Evolutionary conservation across 495 filamentous ascomycete species (phyloP).

Genomic region (Saxophila tyrrhenica): DNA sequence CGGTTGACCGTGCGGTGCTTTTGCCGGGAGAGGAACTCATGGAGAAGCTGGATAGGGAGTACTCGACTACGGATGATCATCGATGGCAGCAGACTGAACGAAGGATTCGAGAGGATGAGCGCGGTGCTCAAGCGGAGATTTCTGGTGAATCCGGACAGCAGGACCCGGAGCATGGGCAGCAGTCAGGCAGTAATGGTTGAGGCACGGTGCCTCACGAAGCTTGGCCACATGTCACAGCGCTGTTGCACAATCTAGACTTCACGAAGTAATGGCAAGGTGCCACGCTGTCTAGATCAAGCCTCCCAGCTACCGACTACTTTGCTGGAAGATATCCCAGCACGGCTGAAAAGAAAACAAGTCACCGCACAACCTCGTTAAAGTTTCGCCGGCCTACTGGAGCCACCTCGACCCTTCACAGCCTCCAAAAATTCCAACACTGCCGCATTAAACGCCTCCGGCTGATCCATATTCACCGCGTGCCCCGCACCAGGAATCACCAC

Average conservation of each 20-base stretch:
- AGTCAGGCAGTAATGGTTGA: too few relatives aligned
- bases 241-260: too few relatives aligned
- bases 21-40: slow-evolving; percentile 8
- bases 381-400: background rate
- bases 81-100: background rate
- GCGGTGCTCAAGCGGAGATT: slow-evolving; percentile 1
- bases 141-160: background rate
- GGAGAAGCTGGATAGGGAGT: slow-evolving; percentile 7
- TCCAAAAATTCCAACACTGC: slow-evolving; percentile 11
- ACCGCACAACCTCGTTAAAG: too few relatives aligned
- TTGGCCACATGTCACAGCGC: too few relatives aligned
- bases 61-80: background rate
- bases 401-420: background rate
- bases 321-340: too few relatives aligned
- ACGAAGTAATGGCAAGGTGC: too few relatives aligned
- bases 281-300: too few relatives aligned
- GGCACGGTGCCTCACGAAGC: too few relatives aligned
- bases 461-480: slow-evolving; percentile 20
- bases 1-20: slow-evolving; percentile 4
- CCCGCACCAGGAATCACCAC: slow-evolving; percentile 16
- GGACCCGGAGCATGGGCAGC: background rate
- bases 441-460: slow-evolving; percentile 14
- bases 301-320: too few relatives aligned
- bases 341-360: background rate
- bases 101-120: slow-evolving; percentile 2